Percentiles rank a stretch among this genome's conserved stretches.
Conservation (phyloP, 768 basidiomycete species). For the Pleurotus giganteus region DNA sequence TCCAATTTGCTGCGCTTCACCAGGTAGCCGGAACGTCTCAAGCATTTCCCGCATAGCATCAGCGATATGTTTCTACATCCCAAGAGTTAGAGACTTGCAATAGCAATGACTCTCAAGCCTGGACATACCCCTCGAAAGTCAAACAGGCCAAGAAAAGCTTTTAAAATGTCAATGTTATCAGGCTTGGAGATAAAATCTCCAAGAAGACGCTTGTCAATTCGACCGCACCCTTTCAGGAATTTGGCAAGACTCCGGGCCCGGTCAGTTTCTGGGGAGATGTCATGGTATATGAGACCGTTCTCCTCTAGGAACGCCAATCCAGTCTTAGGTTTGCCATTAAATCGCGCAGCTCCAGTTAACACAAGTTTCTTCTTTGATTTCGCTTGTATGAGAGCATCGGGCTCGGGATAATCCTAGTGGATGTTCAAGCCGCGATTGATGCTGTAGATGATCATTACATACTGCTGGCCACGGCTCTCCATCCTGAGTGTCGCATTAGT, state of each 20-base stretch:
- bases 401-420: slow-evolving; percentile 50
- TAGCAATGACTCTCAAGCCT: not conserved
- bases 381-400: slow-evolving; percentile 56
- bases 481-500: slow-evolving; percentile 25
- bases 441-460: slow-evolving; percentile 20
- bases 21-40: slow-evolving; percentile 91
- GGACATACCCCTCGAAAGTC: slow-evolving; percentile 80
- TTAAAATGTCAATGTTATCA: slow-evolving; percentile 81
- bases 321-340: slow-evolving; percentile 91
- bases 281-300: slow-evolving; percentile 80
- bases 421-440: not conserved
- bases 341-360: slow-evolving; percentile 77
- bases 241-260: slow-evolving; percentile 70
- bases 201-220: slow-evolving; percentile 88
- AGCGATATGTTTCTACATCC: slow-evolving; percentile 80
- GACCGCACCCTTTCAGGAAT: slow-evolving; percentile 81
- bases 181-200: slow-evolving; percentile 92
- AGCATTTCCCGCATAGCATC: slow-evolving; percentile 95
- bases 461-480: slow-evolving; percentile 65
- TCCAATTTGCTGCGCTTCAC: slow-evolving; percentile 91
- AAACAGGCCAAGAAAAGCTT: slow-evolving; percentile 84
- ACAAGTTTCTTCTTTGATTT: slow-evolving; percentile 90
- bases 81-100: not conserved
- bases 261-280: slow-evolving; percentile 54
- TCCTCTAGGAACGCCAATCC: slow-evolving; percentile 92